These are phyloP conservation scores for Entomortierella lignicola DNA, from an alignment of 192 early-diverging fungal species.

Conservation along the genomic window DNA sequence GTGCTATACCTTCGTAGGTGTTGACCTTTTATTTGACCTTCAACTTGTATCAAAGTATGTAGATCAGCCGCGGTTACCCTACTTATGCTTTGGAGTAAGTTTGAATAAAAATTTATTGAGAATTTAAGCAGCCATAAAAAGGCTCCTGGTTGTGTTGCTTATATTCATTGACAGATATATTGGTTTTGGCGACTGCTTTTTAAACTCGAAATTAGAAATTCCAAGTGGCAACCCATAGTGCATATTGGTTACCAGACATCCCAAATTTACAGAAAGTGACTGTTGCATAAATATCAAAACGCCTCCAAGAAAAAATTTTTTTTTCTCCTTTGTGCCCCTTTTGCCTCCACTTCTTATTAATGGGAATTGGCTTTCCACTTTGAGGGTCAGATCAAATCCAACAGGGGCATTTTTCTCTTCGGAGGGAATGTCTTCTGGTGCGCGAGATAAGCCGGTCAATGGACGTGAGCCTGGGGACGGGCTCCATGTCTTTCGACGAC, in stretches of 20 bases:
- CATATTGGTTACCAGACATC: neutral
- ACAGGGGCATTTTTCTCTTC: constrained; percentile 8
- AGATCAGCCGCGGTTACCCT: too few species aligned
- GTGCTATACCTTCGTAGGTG: too few species aligned
- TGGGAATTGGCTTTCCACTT: constrained; percentile 9
- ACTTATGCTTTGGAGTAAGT: too few species aligned
- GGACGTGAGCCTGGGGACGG: constrained; percentile 42
- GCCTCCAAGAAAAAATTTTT: neutral
- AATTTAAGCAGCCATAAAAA: too few species aligned
- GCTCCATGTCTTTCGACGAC: constrained; percentile 40
- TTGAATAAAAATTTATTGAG: too few species aligned
- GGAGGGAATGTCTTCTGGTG: constrained; percentile 9
- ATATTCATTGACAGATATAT: too few species aligned
- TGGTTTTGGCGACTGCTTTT: too few species aligned
- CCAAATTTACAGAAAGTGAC: neutral
- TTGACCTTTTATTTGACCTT: too few species aligned
- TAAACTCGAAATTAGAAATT: too few species aligned
- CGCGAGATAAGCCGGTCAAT: constrained; percentile 47
- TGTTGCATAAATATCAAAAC: neutral
- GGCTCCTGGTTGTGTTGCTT: too few species aligned
- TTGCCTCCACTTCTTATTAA: constrained; percentile 1
- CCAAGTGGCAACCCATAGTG: neutral
- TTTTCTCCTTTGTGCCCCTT: neutral
- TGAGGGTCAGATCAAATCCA: constrained; percentile 37
- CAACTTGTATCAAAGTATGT: too few species aligned